A percentile compares a stretch with the other conserved stretches of the same genome.
phyloP scores from a whole-genome alignment of 2,329 filamentous ascomycete species.

The Colletotrichum scovillei region DNA sequence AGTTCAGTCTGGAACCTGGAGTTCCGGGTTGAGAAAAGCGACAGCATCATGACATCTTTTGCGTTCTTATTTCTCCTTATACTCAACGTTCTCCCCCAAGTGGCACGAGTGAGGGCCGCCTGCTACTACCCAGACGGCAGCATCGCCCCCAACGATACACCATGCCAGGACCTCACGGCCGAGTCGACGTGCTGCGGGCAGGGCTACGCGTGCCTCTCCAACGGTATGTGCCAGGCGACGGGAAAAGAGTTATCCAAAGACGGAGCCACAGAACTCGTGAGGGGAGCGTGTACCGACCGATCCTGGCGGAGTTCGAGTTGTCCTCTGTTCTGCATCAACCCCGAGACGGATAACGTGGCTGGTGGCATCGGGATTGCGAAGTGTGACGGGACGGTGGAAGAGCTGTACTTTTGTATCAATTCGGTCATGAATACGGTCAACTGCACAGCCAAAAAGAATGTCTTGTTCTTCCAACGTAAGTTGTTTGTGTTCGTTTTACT shows the following conservation, averaged over 20 bases:
- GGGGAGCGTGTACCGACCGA: slow-evolving; percentile 49
- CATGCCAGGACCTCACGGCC: slow-evolving; percentile 42
- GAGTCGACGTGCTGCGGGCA: slow-evolving; percentile 48
- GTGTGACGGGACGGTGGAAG: slow-evolving; percentile 19
- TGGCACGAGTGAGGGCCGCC: neutral
- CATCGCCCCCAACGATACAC: slow-evolving; percentile 42
- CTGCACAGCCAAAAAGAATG: slow-evolving; percentile 19
- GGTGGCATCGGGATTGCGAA: slow-evolving; percentile 40
- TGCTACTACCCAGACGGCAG: slow-evolving; percentile 48
- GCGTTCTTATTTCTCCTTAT: neutral
- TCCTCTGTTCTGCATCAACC: slow-evolving; percentile 47
- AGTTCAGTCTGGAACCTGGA: neutral
- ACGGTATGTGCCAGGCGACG: slow-evolving; percentile 46
- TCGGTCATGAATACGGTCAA: neutral
- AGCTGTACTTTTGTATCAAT: slow-evolving; percentile 43
- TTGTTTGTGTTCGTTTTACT: neutral
- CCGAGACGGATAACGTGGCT: slow-evolving; percentile 34
- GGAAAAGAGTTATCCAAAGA: slow-evolving; percentile 39
- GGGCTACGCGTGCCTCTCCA: slow-evolving; percentile 50
- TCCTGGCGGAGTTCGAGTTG: slow-evolving; percentile 45
- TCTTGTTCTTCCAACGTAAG: slow-evolving; percentile 37
- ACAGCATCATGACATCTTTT: neutral
- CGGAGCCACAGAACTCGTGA: slow-evolving; percentile 41
- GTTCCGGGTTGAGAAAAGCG: neutral
- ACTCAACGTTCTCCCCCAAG: neutral